These are phyloP conservation scores for Aspergillus luchuensis DNA, from an alignment of 2,329 filamentous ascomycete genomes.

Conservation along the genomic window DNA sequence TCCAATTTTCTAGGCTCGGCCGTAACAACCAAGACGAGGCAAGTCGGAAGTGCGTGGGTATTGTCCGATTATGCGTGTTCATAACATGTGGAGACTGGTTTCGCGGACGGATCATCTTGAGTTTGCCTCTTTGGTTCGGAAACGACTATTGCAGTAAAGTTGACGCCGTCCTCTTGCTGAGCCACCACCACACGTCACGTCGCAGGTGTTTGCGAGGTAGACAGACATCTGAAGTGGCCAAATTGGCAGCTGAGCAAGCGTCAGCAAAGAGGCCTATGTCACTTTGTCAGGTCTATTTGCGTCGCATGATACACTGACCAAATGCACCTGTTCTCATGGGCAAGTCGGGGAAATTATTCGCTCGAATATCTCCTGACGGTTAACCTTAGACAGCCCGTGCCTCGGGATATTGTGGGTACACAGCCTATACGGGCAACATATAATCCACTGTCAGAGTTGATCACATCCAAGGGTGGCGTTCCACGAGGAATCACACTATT, in stretches of 20 bases:
- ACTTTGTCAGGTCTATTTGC: not conserved
- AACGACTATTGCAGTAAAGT: not conserved
- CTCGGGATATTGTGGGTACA: not conserved
- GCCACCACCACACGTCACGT: constrained; percentile 1
- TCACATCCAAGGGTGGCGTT: not conserved
- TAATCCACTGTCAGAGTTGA: not conserved
- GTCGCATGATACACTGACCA: not conserved
- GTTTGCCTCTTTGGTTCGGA: not conserved
- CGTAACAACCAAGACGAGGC: not conserved
- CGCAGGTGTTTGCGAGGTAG: not conserved
- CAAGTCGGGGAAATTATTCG: not conserved
- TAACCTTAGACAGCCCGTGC: not conserved
- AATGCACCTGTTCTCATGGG: not conserved
- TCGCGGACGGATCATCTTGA: not conserved
- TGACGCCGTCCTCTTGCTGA: not conserved
- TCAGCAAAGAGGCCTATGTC: not conserved
- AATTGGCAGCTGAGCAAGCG: not conserved
- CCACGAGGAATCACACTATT: not conserved
- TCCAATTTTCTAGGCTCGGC: not conserved
- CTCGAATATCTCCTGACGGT: not conserved
- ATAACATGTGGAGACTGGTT: not conserved
- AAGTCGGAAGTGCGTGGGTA: not conserved
- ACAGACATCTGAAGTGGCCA: not conserved
- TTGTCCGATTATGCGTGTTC: not conserved
- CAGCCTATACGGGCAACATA: not conserved